Conservation (phyloP, 306 rosid species). For the Morella rubra region DNA sequence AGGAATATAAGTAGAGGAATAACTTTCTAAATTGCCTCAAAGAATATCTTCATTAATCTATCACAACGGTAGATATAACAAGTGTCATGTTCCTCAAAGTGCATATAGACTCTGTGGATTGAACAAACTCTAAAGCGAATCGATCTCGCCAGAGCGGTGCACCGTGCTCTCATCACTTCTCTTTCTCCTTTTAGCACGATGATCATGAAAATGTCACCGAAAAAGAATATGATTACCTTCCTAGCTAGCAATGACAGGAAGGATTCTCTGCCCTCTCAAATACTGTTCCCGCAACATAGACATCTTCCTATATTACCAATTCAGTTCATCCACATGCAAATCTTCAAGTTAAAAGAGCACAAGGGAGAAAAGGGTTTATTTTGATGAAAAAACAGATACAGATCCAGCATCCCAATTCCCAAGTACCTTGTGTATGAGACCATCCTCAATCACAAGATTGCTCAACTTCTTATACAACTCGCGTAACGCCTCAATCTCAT, state of each 20-base stretch:
- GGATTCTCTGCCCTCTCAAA: neutral
- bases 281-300: neutral
- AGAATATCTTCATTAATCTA: neutral
- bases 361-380: neutral
- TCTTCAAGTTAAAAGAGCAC: neutral
- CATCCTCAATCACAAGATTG: conserved; percentile 59
- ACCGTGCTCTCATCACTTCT: neutral
- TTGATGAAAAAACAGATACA: neutral
- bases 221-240: neutral
- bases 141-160: neutral
- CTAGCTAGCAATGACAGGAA: neutral
- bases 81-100: neutral
- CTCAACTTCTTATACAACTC: conserved; percentile 71
- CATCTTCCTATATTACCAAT: neutral
- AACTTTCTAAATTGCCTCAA: neutral
- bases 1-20: neutral
- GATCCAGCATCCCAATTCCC: neutral
- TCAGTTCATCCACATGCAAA: neutral
- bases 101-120: neutral
- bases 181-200: neutral
- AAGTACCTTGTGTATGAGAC: conserved; percentile 69
- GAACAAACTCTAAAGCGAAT: neutral
- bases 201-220: neutral
- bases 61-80: neutral
- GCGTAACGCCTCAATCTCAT: conserved; percentile 71